Base-by-base conservation (phyloP, 176 grass and related monocot species). In the Puya raimondii region DNA sequence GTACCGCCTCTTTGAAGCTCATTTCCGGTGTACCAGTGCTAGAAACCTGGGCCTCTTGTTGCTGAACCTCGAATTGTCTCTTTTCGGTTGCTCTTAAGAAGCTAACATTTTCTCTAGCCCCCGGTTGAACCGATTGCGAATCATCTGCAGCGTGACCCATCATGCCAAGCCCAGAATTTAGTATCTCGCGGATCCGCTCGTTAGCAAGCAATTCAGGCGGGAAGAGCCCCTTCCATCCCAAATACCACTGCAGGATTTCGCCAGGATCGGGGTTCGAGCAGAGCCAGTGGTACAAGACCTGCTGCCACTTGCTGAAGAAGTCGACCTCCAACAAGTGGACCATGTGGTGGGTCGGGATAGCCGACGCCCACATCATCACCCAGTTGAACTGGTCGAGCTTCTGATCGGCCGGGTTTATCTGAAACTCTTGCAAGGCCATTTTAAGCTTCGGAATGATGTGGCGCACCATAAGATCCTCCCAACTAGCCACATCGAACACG, bases 301-400 rank as follows among this genome's bases (percentile, higher is more conserved):
- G 91, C 67, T 91, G 85, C 91, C 91, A 96, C 77, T 96, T 96
- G 53, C 77, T 86, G 61, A 96, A 96, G 66, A 96, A 91, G 76
- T 87, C 85, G 69, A 91, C 67, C 77, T 96, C 88, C 72, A 96
- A 74, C 78, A 96, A 73, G 53, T 96, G 85, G 64, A 91, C 91
- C 88, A 96, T 91, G 65, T 91, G 85, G 75, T 88, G 88, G 50
- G 86, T 82, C 12, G 85, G 88, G 26, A 96, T 88, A 49, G 75
- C 77, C 74, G 85, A 83, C 64, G 85, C 75, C 88, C 91, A 96
- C 67, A 81, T 72, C 85, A 96, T 96, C 14, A 96, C 85, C 83
- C 80, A 96, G 48, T 88, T 88, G 51, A 96, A 96, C 70, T 96
- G 88, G 23, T 91, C 85, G 0, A 91, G 70, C 29, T 84, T 96